Percentiles rank a stretch among this genome's conserved stretches.
phyloP scores from a whole-genome alignment of 345 rosid species.

The Crucihimalaya himalaica region DNA sequence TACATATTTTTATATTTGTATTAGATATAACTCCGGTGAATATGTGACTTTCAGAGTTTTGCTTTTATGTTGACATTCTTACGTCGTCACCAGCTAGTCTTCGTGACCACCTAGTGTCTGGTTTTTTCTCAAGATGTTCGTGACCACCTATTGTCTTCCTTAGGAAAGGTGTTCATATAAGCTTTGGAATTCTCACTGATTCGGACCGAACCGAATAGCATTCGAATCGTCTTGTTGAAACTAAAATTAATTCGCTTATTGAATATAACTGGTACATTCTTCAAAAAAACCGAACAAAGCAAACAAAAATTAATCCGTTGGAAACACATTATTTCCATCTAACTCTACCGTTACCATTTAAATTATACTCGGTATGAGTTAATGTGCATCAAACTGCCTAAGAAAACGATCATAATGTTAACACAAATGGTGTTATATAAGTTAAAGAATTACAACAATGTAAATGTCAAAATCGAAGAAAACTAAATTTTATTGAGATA shows the following conservation, averaged over 20 bases:
- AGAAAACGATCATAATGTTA: background rate
- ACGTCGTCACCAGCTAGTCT: slow-evolving; percentile 7
- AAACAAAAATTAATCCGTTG: background rate
- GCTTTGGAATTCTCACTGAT: background rate
- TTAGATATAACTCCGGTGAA: background rate
- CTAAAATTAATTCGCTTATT: background rate
- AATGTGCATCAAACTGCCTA: background rate
- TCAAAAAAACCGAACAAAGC: background rate
- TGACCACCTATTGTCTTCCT: slow-evolving; percentile 17
- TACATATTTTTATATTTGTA: background rate
- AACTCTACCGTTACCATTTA: background rate
- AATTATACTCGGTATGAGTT: background rate
- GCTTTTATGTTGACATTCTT: background rate
- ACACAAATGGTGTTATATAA: slow-evolving; percentile 6
- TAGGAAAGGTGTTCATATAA: background rate
- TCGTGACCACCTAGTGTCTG: slow-evolving; percentile 16
- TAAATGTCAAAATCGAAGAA: slow-evolving; percentile 7
- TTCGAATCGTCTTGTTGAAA: background rate
- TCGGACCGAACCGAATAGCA: background rate
- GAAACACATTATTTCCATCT: too few relatives aligned
- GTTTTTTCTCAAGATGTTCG: background rate
- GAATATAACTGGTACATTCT: background rate
- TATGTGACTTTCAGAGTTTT: background rate
- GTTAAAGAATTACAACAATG: slow-evolving; percentile 4
- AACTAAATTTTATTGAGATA: background rate